A percentile compares a stretch with the other conserved stretches of the same genome.
phyloP scores from a whole-genome alignment of 225 moss, liverwort and hornwort genomes.

The Bryoerythrophyllum caledonicum region DNA sequence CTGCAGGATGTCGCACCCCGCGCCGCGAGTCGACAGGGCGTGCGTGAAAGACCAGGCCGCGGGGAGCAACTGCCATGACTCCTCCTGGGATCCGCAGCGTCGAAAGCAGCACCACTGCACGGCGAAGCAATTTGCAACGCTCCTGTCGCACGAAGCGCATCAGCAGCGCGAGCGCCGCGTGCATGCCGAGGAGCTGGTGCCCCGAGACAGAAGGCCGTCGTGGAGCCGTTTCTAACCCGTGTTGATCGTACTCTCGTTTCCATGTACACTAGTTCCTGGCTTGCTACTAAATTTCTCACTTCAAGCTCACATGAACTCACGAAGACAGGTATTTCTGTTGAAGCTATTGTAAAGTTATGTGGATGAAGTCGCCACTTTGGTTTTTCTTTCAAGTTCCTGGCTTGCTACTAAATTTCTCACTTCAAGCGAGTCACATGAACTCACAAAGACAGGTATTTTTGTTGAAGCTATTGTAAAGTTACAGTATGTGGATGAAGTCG shows the following conservation, averaged over 20 bases:
- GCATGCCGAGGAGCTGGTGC: constrained; percentile 35
- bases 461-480: not conserved
- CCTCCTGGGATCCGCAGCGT: constrained; percentile 1
- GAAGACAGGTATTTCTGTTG: not conserved
- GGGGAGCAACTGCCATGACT: not conserved
- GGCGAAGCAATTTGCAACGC: constrained; percentile 56
- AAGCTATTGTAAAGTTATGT: not conserved
- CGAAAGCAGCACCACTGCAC: constrained; percentile 33
- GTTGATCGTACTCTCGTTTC: constrained; percentile 14
- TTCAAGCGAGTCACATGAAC: not conserved
- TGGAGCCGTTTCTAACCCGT: constrained; percentile 36
- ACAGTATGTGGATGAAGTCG: not conserved
- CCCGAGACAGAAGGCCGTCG: constrained; percentile 21
- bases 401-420: no score
- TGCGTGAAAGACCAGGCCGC: not conserved
- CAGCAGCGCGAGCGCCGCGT: constrained; percentile 59
- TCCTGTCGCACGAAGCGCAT: constrained; percentile 58
- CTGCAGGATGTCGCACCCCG: constrained; percentile 21
- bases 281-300: not conserved
- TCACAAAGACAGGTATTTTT: not conserved
- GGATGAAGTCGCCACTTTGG: not conserved
- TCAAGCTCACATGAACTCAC: not conserved
- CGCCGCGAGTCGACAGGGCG: constrained; percentile 11
- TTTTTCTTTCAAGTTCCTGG: not conserved
- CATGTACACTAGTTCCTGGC: not conserved